Evolutionary conservation across 2,329 filamentous ascomycete genomes (phyloP).

Genomic region (Simplicillium aogashimaense): DNA sequence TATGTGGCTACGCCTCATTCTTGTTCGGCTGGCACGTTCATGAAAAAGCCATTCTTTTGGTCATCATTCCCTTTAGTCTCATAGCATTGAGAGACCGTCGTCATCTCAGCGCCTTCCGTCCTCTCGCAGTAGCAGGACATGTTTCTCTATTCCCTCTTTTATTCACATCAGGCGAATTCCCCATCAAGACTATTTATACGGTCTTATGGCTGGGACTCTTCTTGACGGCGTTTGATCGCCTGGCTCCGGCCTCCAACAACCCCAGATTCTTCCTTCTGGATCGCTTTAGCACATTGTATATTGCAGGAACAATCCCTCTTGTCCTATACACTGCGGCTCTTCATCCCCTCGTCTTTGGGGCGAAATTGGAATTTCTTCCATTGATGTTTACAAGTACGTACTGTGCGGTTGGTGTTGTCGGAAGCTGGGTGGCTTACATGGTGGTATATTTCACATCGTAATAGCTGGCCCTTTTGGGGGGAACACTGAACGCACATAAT

Average conservation of each 20-base stretch:
- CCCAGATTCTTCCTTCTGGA: slow-evolving; percentile 85
- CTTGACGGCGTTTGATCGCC: slow-evolving; percentile 73
- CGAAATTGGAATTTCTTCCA: slow-evolving; percentile 78
- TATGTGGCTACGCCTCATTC: slow-evolving; percentile 94
- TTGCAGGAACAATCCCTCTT: slow-evolving; percentile 78
- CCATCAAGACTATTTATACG: slow-evolving; percentile 88
- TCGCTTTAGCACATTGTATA: slow-evolving; percentile 82
- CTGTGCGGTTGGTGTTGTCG: slow-evolving; percentile 85
- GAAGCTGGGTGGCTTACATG: slow-evolving; percentile 90
- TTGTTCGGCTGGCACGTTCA: slow-evolving; percentile 98
- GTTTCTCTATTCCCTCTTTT: slow-evolving; percentile 91
- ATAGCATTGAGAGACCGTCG: slow-evolving; percentile 83
- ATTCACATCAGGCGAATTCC: slow-evolving; percentile 87
- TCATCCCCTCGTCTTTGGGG: slow-evolving; percentile 76
- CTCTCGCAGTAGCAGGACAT: slow-evolving; percentile 84
- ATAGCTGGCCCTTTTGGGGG: too few relatives aligned
- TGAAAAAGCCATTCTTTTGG: slow-evolving; percentile 89
- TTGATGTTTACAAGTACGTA: slow-evolving; percentile 97
- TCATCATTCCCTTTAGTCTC: slow-evolving; percentile 91
- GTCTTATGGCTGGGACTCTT: slow-evolving; percentile 85
- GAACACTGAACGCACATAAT: too few relatives aligned
- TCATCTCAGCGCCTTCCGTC: slow-evolving; percentile 84
- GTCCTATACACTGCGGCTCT: slow-evolving; percentile 81
- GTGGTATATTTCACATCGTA: slow-evolving; percentile 70
- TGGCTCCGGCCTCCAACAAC: slow-evolving; percentile 73